A percentile compares a stretch with the other conserved stretches of the same genome.
Evolutionary conservation across 768 basidiomycete genomes (phyloP).

Genomic region (Leccinum longicurvipes): DNA sequence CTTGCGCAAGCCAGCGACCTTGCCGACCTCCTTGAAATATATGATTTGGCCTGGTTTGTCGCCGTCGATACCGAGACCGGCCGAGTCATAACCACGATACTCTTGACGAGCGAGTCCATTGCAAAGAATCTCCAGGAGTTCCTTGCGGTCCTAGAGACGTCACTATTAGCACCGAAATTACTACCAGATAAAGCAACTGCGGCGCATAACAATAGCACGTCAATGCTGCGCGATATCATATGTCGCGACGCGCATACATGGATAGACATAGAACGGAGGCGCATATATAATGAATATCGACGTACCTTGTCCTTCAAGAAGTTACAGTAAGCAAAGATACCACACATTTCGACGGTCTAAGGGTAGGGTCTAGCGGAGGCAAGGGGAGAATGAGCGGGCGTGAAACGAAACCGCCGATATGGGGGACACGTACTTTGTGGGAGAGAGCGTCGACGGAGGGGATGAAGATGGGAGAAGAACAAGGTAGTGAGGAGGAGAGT

Average conservation of each 20-base stretch:
- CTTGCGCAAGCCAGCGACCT: slow-evolving; percentile 90
- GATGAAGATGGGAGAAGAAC: slow-evolving; percentile 23
- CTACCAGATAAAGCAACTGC: slow-evolving; percentile 22
- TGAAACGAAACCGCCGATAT: background rate
- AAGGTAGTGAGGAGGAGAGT: slow-evolving; percentile 2
- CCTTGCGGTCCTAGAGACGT: slow-evolving; percentile 68
- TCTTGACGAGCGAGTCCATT: slow-evolving; percentile 93
- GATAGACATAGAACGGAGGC: background rate
- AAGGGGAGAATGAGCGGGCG: background rate
- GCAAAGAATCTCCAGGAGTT: slow-evolving; percentile 86
- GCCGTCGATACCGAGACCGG: slow-evolving; percentile 87
- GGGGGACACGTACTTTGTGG: slow-evolving; percentile 6
- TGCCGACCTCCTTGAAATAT: slow-evolving; percentile 98
- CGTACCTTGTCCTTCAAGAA: slow-evolving; percentile 91
- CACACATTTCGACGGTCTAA: slow-evolving; percentile 63
- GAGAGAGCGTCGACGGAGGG: slow-evolving; percentile 11
- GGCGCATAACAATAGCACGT: background rate
- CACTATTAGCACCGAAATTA: slow-evolving; percentile 6
- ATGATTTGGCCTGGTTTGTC: slow-evolving; percentile 74
- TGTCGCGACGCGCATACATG: slow-evolving; percentile 7
- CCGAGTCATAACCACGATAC: slow-evolving; percentile 98
- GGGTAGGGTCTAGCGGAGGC: slow-evolving; percentile 1
- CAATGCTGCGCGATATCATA: background rate
- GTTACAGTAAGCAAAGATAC: slow-evolving; percentile 96
- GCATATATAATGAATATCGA: background rate